Evolutionary conservation across 2,329 filamentous ascomycete species (phyloP), one percentile per base, ranked within the genome.

Genomic region (Cercospora sp.): DNA sequence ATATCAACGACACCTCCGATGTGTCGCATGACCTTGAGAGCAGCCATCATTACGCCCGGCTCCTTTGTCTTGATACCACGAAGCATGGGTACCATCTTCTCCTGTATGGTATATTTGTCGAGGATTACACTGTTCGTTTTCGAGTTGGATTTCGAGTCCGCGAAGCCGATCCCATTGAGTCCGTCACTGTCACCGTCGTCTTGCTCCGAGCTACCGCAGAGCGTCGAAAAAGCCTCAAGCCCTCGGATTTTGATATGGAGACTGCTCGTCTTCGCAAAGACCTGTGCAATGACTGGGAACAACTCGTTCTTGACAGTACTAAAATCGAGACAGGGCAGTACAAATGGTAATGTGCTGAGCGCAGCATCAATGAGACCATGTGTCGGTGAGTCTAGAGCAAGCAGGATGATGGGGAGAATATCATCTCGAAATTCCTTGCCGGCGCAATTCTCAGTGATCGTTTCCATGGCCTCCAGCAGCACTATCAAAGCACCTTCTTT

Each of bases 71-170:
- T 98, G 82, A 99, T 98, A 1, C 86, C 93, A 76, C 92, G 93
- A 69, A 99, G 85, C 4, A 98, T 82, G 0, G 95, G 95, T 0
- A 98, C 87, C 36, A 99, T 91, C 82, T 97, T 98, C 78, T 99
- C 95, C 78, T 99, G 95, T 82, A 99, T 94, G 0, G 95, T 98
- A 77, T 95, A 98, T 79, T 98, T 98, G 82, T 99, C 95, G 30
- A 99, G 83, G 3, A 94, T 94, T 0, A 3, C 86, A 87, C 2
- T 85, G 82, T 76, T 90, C 5, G 68, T 67, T 3, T 64, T 63
- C 13, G 70, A 63, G 85, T 75, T 86, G 75, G 76, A 66, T 71
- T 74, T 86, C 83, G 63, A 83, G 78, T 72, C 70, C 5, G 73
- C 8, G 16, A 86, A 79, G 51, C 76, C 77, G 48, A 94, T 83